Conservation (phyloP, 371 early-diverging fungal species). For the Mortierella sp. region DNA sequence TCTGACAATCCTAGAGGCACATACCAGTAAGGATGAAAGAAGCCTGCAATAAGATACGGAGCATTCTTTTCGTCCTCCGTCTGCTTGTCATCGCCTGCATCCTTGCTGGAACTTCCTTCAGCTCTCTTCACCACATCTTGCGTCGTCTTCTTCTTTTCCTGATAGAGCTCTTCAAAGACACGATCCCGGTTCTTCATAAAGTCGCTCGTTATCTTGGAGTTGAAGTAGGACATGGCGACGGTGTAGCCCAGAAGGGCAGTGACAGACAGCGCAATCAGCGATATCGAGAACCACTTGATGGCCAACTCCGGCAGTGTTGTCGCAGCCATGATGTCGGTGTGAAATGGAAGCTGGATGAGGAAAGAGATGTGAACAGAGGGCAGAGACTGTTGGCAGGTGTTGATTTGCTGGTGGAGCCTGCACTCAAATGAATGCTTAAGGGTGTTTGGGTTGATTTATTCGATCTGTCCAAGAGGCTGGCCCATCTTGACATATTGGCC, state of each 20-base stretch:
- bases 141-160: slow-evolving; percentile 21
- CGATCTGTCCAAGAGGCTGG: slow-evolving; percentile 75
- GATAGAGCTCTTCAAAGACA: slow-evolving; percentile 25
- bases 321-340: slow-evolving; percentile 11
- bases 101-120: not conserved
- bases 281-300: slow-evolving; percentile 15
- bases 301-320: slow-evolving; percentile 18
- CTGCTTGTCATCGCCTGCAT: not conserved
- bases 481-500: slow-evolving; percentile 90
- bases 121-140: not conserved
- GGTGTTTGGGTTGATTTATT: slow-evolving; percentile 9
- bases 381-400: not conserved
- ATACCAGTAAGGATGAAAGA: slow-evolving; percentile 93
- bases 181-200: slow-evolving; percentile 24
- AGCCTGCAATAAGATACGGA: slow-evolving; percentile 69
- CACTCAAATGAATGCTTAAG: slow-evolving; percentile 4
- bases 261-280: slow-evolving; percentile 5
- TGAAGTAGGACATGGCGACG: slow-evolving; percentile 35
- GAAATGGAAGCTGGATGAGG: not conserved
- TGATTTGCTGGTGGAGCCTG: not conserved
- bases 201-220: slow-evolving; percentile 22
- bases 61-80: slow-evolving; percentile 8
- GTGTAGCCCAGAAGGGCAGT: slow-evolving; percentile 20
- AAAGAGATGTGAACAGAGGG: not conserved
- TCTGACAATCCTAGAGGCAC: not conserved